These are phyloP conservation scores for Chlamydomonas sphaeroides DNA, from an alignment of 139 green algal genomes.

Conservation along the genomic window DNA sequence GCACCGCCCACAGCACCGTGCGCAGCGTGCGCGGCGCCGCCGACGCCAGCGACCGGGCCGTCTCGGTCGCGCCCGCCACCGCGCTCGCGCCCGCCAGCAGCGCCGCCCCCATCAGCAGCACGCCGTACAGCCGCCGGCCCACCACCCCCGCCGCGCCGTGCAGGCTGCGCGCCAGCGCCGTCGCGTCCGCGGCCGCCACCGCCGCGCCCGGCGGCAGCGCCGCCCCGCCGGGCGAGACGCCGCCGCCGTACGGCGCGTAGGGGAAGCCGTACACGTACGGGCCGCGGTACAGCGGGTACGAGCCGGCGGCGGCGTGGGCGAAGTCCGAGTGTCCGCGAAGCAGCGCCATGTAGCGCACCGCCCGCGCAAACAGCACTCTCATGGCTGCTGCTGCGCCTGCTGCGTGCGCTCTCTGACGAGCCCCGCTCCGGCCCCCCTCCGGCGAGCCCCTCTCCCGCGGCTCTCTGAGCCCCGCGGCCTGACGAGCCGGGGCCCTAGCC, in stretches of 20 bases:
- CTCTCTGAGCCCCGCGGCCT: no score
- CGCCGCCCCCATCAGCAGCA: not conserved
- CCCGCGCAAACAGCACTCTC: constrained; percentile 15
- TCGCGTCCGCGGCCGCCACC: constrained; percentile 11
- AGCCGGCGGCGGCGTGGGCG: constrained; percentile 6
- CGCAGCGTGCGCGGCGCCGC: constrained; percentile 49
- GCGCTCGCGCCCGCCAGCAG: not conserved
- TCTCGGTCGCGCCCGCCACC: constrained; percentile 12
- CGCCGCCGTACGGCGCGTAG: constrained; percentile 35
- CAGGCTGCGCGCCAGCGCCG: not conserved
- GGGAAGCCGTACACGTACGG: constrained; percentile 26
- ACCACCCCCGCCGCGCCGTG: not conserved
- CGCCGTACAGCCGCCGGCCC: constrained; percentile 1
- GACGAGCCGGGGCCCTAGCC: no score
- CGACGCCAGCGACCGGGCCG: constrained; percentile 11
- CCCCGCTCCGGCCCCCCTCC: no score
- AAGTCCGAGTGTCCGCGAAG: constrained; percentile 23
- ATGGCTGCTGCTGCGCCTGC: no score
- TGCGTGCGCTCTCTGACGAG: no score
- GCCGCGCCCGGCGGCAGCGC: not conserved
- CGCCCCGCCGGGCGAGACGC: no score
- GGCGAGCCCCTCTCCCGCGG: no score
- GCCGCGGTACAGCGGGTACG: constrained; percentile 23
- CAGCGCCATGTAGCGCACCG: constrained; percentile 35
- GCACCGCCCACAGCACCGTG: constrained; percentile 50